These are phyloP conservation scores for Rubia yunnanensis DNA, from an alignment of 257 asterid genomes.

Conservation along the genomic window DNA sequence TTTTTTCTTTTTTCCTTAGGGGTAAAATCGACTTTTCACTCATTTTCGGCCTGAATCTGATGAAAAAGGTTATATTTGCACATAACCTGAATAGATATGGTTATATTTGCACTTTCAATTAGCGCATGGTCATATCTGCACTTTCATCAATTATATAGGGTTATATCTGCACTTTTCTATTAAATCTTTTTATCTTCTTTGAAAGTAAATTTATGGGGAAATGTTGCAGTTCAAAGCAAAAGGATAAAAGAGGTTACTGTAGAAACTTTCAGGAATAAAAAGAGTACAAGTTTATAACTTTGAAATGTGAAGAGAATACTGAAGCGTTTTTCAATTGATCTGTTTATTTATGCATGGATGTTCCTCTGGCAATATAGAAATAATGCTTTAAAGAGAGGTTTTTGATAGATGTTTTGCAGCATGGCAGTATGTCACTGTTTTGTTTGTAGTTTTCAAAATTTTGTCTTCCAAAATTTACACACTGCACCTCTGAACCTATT, in stretches of 20 bases:
- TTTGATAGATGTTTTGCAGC: neutral
- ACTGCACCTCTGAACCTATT: neutral
- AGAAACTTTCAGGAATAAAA: neutral
- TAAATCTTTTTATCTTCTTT: no score
- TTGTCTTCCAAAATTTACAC: neutral
- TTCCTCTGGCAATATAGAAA: neutral
- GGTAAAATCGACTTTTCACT: no score
- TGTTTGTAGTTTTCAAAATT: neutral
- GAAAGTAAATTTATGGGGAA: neutral
- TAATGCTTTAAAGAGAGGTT: neutral
- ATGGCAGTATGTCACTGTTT: neutral
- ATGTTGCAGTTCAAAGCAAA: neutral
- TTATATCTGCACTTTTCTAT: no score
- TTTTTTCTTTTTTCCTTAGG: no score
- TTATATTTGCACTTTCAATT: no score
- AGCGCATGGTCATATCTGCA: no score
- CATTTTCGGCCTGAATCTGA: no score
- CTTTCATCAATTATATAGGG: no score
- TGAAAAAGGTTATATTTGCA: no score
- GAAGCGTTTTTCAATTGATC: neutral
- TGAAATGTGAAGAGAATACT: neutral
- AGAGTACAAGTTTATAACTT: neutral
- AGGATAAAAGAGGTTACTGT: neutral
- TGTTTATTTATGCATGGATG: neutral
- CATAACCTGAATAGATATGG: no score